phyloP scores from a whole-genome alignment of 352 stramenopile species.

The Phytophthora ohioensis region DNA sequence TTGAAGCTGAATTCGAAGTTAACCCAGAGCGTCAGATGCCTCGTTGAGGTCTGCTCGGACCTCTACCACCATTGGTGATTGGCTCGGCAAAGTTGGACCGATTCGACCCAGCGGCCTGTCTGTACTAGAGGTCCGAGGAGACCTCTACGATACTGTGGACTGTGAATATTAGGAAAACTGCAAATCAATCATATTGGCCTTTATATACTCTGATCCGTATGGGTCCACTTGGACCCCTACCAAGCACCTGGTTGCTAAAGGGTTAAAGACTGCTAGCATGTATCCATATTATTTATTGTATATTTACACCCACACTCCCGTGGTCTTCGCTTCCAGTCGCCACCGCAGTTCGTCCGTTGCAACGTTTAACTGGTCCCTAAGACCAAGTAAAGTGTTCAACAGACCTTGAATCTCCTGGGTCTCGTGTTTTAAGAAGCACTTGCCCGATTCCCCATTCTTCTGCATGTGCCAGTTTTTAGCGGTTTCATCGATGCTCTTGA shows the following conservation, averaged over 20 bases:
- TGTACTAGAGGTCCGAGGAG: too few relatives aligned
- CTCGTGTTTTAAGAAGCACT: slow-evolving; percentile 34
- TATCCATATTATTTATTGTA: neutral
- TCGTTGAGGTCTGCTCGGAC: too few relatives aligned
- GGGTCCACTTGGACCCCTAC: neutral
- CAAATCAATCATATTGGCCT: too few relatives aligned
- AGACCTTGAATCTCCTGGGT: slow-evolving; percentile 17
- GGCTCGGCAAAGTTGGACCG: too few relatives aligned
- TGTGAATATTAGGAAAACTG: too few relatives aligned
- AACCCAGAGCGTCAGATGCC: too few relatives aligned
- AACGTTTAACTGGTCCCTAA: slow-evolving; percentile 13
- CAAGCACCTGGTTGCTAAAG: neutral
- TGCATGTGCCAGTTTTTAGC: slow-evolving; percentile 13
- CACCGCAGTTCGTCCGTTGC: slow-evolving; percentile 19
- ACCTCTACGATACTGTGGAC: too few relatives aligned
- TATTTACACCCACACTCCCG: slow-evolving; percentile 26
- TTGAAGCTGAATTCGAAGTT: too few relatives aligned
- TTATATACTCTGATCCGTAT: too few relatives aligned
- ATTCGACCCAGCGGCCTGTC: too few relatives aligned
- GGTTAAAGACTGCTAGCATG: too few relatives aligned
- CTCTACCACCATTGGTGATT: too few relatives aligned
- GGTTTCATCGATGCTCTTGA: slow-evolving; percentile 26
- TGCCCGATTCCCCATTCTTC: slow-evolving; percentile 24
- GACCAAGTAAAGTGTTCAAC: slow-evolving; percentile 11
- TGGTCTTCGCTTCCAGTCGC: slow-evolving; percentile 20